These are phyloP conservation scores for Hyphodiscus hymeniophilus DNA, from an alignment of 495 filamentous ascomycete genomes.

Conservation along the genomic window DNA sequence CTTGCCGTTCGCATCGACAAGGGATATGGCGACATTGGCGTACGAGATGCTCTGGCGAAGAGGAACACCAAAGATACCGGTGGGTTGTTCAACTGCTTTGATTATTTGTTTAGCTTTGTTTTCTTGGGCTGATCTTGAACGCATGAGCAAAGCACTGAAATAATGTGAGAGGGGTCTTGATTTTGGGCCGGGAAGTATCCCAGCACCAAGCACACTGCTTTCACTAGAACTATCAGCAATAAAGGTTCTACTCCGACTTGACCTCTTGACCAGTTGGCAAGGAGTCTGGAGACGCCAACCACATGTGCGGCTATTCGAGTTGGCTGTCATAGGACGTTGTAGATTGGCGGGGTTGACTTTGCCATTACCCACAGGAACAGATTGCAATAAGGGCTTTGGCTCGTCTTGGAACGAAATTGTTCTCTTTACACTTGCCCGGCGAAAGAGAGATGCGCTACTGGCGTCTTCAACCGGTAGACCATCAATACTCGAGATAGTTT, in stretches of 20 bases:
- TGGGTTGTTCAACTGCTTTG: slow-evolving; percentile 11
- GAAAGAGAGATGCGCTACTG: not conserved
- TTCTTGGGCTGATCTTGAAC: not conserved
- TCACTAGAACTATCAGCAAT: not conserved
- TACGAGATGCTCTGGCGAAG: slow-evolving; percentile 93
- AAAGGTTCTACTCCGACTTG: not conserved
- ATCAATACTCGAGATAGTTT: not conserved
- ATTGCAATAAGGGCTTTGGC: too few species aligned
- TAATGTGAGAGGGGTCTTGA: not conserved
- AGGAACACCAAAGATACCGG: slow-evolving; percentile 82
- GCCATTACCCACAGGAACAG: not conserved
- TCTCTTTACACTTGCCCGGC: not conserved
- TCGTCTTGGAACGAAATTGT: slow-evolving; percentile 1
- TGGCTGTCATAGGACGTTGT: not conserved
- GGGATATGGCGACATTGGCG: slow-evolving; percentile 95
- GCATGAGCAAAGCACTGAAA: not conserved
- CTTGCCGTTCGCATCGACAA: slow-evolving; percentile 81
- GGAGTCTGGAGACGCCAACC: not conserved
- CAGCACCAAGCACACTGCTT: slow-evolving; percentile 1
- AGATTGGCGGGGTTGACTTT: not conserved
- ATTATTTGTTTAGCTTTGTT: not conserved
- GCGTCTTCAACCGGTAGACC: not conserved
- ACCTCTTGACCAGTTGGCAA: not conserved
- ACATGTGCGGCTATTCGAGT: too few species aligned
- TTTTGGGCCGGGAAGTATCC: slow-evolving; percentile 5